Percentiles rank a stretch among this genome's conserved stretches.
These are phyloP conservation scores for Mrakia hoshinonis DNA, from an alignment of 768 basidiomycete species.

Conservation along the genomic window DNA sequence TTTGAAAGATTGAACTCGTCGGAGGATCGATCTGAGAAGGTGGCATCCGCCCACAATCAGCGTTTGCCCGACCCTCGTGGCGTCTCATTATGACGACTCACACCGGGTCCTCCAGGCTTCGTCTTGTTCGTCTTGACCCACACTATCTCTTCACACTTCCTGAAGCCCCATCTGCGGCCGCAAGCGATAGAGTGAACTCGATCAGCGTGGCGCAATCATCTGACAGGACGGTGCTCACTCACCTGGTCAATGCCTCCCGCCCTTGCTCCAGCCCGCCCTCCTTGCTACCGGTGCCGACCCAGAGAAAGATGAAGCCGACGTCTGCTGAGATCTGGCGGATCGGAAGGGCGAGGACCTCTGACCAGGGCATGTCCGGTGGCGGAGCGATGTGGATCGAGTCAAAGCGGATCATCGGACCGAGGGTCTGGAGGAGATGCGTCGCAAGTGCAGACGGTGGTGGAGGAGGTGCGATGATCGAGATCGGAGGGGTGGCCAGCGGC, in stretches of 20 bases:
- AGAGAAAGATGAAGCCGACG: slow-evolving; percentile 87
- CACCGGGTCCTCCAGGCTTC: slow-evolving; percentile 43
- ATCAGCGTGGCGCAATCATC: neutral
- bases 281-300: slow-evolving; percentile 79
- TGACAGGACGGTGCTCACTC: neutral
- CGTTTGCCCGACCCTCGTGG: too few relatives aligned
- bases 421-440: slow-evolving; percentile 72
- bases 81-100: slow-evolving; percentile 1
- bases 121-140: slow-evolving; percentile 89
- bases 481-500: neutral
- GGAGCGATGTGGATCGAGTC: slow-evolving; percentile 26
- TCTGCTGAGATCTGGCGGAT: slow-evolving; percentile 75
- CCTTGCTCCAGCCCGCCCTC: slow-evolving; percentile 86
- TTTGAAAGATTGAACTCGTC: slow-evolving; percentile 14
- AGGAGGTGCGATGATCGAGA: neutral
- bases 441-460: slow-evolving; percentile 52
- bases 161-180: slow-evolving; percentile 58
- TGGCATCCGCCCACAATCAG: neutral
- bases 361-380: slow-evolving; percentile 54
- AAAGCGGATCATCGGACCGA: slow-evolving; percentile 15
- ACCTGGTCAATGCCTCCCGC: slow-evolving; percentile 70
- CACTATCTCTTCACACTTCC: slow-evolving; percentile 94
- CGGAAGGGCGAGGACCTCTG: slow-evolving; percentile 69
- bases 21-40: neutral
- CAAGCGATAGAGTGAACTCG: neutral